These are phyloP conservation scores for Tetrastigma voinierianum DNA, from an alignment of 164 flowering plant species.

Conservation along the genomic window DNA sequence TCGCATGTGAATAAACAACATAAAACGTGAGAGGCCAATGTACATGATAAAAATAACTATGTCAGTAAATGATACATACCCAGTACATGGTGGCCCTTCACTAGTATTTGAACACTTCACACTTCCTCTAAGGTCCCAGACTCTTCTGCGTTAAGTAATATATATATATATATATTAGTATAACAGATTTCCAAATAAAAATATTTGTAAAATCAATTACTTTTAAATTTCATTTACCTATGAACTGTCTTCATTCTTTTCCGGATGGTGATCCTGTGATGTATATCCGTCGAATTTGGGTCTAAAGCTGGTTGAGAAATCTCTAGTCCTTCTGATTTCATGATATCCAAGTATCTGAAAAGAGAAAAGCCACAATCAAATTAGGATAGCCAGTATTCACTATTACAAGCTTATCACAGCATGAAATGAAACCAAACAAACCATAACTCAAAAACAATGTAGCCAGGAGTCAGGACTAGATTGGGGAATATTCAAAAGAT, in stretches of 20 bases:
- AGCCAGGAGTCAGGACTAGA: too few species aligned
- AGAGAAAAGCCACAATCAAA: constrained; percentile 5
- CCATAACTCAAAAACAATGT: background rate
- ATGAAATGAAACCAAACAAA: background rate
- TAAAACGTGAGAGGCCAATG: background rate
- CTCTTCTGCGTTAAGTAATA: constrained; percentile 59
- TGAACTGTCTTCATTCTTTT: constrained; percentile 57
- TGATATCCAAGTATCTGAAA: constrained; percentile 72
- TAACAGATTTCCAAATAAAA: background rate
- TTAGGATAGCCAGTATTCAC: background rate
- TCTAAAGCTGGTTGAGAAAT: constrained; percentile 98
- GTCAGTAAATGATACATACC: constrained; percentile 37
- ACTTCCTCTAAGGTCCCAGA: constrained; percentile 71
- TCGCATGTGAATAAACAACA: background rate
- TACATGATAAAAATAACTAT: background rate
- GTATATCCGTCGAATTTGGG: constrained; percentile 79
- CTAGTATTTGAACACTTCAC: constrained; percentile 65
- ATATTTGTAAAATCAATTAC: background rate
- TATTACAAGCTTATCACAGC: background rate
- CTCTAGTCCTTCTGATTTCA: constrained; percentile 79
- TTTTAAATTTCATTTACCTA: constrained; percentile 40
- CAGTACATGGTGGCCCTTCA: constrained; percentile 92
- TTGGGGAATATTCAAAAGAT: too few species aligned
- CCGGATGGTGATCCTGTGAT: constrained; percentile 84
- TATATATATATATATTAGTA: background rate